phyloP scores from a whole-genome alignment of 139 green algal genomes.

The Choricystis sp. region DNA sequence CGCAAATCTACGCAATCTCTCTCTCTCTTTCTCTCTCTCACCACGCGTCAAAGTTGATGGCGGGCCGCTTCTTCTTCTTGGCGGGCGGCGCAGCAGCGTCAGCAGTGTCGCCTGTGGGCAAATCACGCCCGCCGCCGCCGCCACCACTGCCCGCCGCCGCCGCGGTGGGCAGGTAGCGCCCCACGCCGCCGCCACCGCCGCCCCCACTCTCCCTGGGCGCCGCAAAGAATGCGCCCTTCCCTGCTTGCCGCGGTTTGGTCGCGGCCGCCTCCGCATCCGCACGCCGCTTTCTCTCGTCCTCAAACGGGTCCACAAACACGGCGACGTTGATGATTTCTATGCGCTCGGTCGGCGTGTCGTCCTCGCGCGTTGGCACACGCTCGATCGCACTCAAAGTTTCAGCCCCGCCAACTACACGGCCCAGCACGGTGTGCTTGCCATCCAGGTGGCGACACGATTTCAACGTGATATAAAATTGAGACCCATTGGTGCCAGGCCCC shows the following conservation, averaged over 20 bases:
- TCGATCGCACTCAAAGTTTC: slow-evolving; percentile 77
- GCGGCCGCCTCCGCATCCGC: background rate
- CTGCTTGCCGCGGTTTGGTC: too few species aligned
- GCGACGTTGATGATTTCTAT: background rate
- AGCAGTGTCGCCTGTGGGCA: too few species aligned
- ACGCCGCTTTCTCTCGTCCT: background rate
- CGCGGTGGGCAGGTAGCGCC: background rate
- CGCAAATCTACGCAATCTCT: too few species aligned
- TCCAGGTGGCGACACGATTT: slow-evolving; percentile 79
- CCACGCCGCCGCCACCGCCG: background rate
- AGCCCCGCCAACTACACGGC: slow-evolving; percentile 63
- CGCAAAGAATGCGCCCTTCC: background rate
- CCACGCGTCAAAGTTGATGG: background rate
- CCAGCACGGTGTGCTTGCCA: slow-evolving; percentile 88
- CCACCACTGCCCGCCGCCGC: too few species aligned
- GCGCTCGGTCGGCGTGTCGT: slow-evolving; percentile 56
- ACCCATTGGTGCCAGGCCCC: slow-evolving; percentile 52
- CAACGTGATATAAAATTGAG: slow-evolving; percentile 74
- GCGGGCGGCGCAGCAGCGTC: too few species aligned
- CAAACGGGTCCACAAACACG: background rate
- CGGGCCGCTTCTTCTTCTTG: background rate
- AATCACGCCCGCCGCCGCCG: too few species aligned
- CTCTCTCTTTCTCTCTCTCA: background rate
- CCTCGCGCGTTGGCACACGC: slow-evolving; percentile 51
- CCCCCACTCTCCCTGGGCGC: too few species aligned